Evolutionary conservation across 441 rosid genomes (phyloP), one percentile per base, ranked within the genome.

Genomic region (Cnidoscolus chayamansa): DNA sequence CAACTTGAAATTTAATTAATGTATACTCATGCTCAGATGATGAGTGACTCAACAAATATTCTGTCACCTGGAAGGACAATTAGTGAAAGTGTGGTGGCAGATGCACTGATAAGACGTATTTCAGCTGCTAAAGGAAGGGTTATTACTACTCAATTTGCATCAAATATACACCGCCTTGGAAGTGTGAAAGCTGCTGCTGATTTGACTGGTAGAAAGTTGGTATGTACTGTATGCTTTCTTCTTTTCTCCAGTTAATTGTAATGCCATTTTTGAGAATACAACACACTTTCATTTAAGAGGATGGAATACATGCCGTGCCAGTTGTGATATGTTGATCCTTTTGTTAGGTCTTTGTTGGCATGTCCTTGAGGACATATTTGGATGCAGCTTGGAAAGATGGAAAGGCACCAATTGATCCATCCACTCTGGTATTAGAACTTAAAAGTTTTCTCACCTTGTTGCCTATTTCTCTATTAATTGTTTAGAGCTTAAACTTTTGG

Each of bases 361-460:
- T 92, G 99, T 92, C 99, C 50, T 82, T 92, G 63, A 88, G 96
- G 82, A 89, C 99, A 71, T 94, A 94, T 78, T 87, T 94, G 57
- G 97, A 94, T 78, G 97, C 97, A 63, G 99, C 99, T 80, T 92
- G 99, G 97, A 94, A 81, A 82, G 99, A 94, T 87, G 99, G 99
- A 77, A 89, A 90, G 83, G 95, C 97, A 67, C 90, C 96, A 47
- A 85, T 94, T 76, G 99, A 94, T 84, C 99, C 99, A 0, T 90
- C 99, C 67, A 88, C 87, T 76, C 86, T 94, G 92, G 99, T 92
- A 89, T 79, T 25, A 32, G 51, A 55, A 48, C 25, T 61, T 75
- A 1, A 19, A 57, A 40, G 55, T 67, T 70, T 45, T 20, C 40
- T 65, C 32, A 31, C 19, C 49, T 55, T 35, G 60, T 63, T 56